Evolutionary conservation across 202 grass and related monocot genomes (phyloP), one percentile per base, ranked within the genome.

Genomic region (Carex arenaria): DNA sequence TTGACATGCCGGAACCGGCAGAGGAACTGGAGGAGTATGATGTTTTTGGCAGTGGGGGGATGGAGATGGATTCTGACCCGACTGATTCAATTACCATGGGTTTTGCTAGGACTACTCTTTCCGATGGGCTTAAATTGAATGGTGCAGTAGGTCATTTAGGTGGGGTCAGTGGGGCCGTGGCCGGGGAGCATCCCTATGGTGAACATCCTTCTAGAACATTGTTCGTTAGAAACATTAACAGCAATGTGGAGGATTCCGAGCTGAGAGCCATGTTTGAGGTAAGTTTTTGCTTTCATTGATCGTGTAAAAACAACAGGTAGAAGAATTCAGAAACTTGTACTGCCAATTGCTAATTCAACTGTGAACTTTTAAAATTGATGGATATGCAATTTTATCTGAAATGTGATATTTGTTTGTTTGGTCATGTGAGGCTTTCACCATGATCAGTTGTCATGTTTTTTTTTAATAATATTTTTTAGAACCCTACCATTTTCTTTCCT

Each of bases 161-260:
- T 60, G 80, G 84, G 51, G 83, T 70, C 65, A 38, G 30, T 82
- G 88, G 89, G 26, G 80, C 89, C 26, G 85, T 99, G 80, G 88
- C 97, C 1, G 93, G 93, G 55, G 93, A 96, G 86, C 97, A 99
- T 87, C 97, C 97, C 3, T 92, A 85, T 78, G 93, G 93, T 45
- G 97, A 99, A 72, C 97, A 99, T 67, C 97, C 97, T 53, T 99
- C 93, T 65, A 96, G 97, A 86, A 99, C 97, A 64, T 85, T 99
- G 69, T 99, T 99, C 47, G 97, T 99, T 18, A 88, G 97, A 78
- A 99, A 99, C 62, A 99, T 99, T 65, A 99, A 99, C 80, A 99
- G 97, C 77, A 99, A 96, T 64, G 93, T 99, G 10, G 97, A 99
- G 45, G 97, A 96, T 72, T 89, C 90, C 9, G 97, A 99, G 31